Evolutionary conservation across 306 rosid species (phyloP).

Genomic region (Malus sylvestris): DNA sequence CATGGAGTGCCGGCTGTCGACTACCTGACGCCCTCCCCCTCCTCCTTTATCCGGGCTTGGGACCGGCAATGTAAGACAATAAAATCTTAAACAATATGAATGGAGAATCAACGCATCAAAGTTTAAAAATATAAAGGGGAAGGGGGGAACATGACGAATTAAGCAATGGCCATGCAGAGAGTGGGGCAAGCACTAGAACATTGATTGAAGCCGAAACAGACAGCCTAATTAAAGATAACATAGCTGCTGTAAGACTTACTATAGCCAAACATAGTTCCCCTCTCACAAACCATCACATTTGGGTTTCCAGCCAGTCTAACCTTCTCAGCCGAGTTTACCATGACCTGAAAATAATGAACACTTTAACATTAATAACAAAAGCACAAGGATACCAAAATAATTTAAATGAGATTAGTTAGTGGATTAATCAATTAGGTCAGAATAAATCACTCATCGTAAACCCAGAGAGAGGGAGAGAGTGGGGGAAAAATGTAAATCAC

Average conservation of each 20-base stretch:
- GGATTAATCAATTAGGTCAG: not conserved
- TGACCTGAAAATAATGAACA: conserved; percentile 46
- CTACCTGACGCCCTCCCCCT: too few species aligned
- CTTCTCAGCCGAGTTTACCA: conserved; percentile 88
- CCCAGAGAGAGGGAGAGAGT: not conserved
- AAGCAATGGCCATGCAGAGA: not conserved
- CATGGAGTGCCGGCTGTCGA: too few species aligned
- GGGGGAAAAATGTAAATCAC: conserved; percentile 24
- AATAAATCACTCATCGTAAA: too few species aligned
- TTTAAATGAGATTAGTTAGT: not conserved
- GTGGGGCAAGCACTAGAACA: conserved; percentile 9
- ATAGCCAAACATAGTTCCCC: conserved; percentile 98
- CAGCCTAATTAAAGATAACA: conserved; percentile 1
- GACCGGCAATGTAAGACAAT: too few species aligned
- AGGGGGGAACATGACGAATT: not conserved
- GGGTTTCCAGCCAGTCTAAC: conserved; percentile 89
- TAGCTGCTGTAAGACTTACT: conserved; percentile 54
- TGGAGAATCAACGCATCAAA: not conserved
- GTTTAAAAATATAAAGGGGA: not conserved
- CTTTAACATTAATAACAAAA: conserved; percentile 11
- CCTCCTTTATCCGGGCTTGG: too few species aligned
- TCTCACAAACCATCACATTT: conserved; percentile 96
- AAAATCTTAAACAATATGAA: not conserved
- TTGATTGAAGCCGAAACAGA: conserved; percentile 1
- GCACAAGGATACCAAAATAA: not conserved